Evolutionary conservation across 148 eudicot genomes (phyloP), one percentile per base, ranked within the genome.

Genomic region (Persicaria maculosa): DNA sequence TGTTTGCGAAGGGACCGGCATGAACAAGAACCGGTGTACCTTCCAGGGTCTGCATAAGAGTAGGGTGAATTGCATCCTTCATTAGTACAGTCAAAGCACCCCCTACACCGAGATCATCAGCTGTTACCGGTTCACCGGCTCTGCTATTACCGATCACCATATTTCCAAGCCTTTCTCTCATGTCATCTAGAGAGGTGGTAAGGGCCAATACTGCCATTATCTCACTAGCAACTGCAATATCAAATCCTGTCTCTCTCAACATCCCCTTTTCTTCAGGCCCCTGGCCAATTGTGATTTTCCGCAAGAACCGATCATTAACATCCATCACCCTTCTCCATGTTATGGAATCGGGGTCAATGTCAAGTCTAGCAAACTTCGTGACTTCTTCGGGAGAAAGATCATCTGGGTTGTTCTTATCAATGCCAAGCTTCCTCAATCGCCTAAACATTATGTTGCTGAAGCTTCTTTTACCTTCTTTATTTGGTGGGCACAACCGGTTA

Each of bases 261-360:
- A 92, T 92, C 47, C 99, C 99, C 82, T 96, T 96, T 74, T 96
- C 99, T 43, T 96, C 99, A 62, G 97, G 97, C 54, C 99, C 99
- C 77, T 96, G 97, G 46, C 99, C 99, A 44, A 96, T 55, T 6
- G 91, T 83, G 57, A 96, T 96, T 76, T 96, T 96, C 81, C 99
- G 89, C 83, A 96, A 78, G 72, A 96, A 96, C 10, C 99, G 90
- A 59, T 92, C 99, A 77, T 96, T 96, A 25, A 96, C 96, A 81
- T 96, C 99, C 97, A 96, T 92, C 62, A 92, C 97, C 82, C 97
- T 89, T 77, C 97, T 87, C 97, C 97, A 96, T 47, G 99, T 96
- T 74, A 96, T 77, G 53, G 97, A 87, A n/a, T 81, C 83, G 14
- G 97, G 97, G 73, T 92, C 90, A 67, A 96, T 84, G 84, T 96